Conservation (phyloP, 306 rosid genomes). For the Medicago lupulina region DNA sequence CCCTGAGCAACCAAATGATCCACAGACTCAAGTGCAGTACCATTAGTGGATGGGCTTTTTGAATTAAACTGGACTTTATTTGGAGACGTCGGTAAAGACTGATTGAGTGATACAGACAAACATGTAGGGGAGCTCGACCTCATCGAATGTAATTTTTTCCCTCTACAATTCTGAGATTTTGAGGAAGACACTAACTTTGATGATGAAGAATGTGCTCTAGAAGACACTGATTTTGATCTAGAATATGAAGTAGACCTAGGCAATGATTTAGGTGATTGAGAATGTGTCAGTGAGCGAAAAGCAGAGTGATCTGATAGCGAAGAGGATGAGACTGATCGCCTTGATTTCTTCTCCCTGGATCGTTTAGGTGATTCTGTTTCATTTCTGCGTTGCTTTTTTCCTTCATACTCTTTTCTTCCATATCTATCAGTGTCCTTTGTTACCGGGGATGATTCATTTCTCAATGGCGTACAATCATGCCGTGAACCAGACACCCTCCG, state of each 20-base stretch:
- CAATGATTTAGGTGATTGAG: not conserved
- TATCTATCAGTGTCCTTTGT: not conserved
- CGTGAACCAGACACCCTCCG: not conserved
- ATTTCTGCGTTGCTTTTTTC: not conserved
- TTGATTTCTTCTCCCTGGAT: not conserved
- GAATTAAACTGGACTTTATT: not conserved
- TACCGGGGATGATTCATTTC: not conserved
- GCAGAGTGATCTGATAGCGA: not conserved
- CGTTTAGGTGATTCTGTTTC: not conserved
- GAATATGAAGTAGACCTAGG: not conserved
- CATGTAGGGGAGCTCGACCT: not conserved
- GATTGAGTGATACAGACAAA: not conserved
- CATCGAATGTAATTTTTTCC: not conserved
- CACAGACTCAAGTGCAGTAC: not conserved
- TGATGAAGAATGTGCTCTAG: not conserved
- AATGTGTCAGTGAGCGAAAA: not conserved
- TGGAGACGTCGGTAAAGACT: not conserved
- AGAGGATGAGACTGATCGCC: not conserved
- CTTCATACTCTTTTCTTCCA: not conserved
- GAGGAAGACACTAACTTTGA: not conserved
- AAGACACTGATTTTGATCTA: not conserved
- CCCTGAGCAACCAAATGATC: not conserved
- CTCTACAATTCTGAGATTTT: not conserved
- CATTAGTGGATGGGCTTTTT: not conserved
- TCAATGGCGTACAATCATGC: not conserved